A percentile compares a stretch with the other conserved stretches of the same genome.
These are phyloP conservation scores for Begonia peltatifolia DNA, from an alignment of 306 rosid species.

Conservation along the genomic window DNA sequence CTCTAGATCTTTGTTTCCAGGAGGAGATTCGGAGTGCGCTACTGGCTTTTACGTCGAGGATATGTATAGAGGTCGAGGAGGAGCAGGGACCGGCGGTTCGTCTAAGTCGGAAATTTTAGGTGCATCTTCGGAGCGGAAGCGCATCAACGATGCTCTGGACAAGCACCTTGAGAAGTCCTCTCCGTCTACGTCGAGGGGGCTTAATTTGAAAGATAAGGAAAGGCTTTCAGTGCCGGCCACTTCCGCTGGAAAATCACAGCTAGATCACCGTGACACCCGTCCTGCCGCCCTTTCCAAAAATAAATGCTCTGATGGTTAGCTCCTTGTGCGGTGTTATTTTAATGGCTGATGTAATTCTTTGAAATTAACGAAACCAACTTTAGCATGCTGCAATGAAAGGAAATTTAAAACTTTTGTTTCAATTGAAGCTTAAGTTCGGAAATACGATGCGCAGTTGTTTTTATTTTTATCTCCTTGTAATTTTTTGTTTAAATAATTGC, in stretches of 20 bases:
- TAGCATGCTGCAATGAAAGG: no score
- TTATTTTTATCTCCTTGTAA: background rate
- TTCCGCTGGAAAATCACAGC: slow-evolving; percentile 46
- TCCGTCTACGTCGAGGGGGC: slow-evolving; percentile 36
- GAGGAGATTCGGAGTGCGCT: background rate
- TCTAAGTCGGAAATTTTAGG: slow-evolving; percentile 43
- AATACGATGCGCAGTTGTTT: background rate
- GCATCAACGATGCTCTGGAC: slow-evolving; percentile 56
- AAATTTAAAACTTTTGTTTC: background rate
- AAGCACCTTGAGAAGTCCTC: slow-evolving; percentile 54
- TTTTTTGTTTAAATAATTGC: slow-evolving; percentile 16
- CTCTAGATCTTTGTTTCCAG: background rate
- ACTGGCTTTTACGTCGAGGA: slow-evolving; percentile 3
- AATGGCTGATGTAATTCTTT: background rate
- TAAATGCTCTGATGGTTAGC: slow-evolving; percentile 42
- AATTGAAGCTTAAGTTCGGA: background rate
- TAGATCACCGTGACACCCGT: slow-evolving; percentile 35
- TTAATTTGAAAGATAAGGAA: slow-evolving; percentile 34
- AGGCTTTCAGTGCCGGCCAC: slow-evolving; percentile 36
- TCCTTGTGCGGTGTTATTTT: background rate
- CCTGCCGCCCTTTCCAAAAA: slow-evolving; percentile 31
- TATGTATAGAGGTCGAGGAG: slow-evolving; percentile 48
- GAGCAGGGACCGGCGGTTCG: slow-evolving; percentile 25
- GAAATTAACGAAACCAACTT: no score
- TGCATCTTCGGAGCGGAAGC: slow-evolving; percentile 44